Conservation (phyloP, 257 asterid genomes). For the Petunia secreta region DNA sequence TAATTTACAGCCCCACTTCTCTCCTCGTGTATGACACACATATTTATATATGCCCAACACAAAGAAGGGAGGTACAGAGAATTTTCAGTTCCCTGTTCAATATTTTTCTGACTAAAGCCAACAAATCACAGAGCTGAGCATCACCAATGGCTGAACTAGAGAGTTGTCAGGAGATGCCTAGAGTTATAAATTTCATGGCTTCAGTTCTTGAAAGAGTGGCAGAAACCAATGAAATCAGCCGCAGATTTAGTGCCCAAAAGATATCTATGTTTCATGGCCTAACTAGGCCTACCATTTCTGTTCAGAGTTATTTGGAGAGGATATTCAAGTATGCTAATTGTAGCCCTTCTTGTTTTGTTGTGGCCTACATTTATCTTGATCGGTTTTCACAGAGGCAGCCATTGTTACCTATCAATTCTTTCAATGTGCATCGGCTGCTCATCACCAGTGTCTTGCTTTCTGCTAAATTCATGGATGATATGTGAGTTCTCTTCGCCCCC, state of each 20-base stretch:
- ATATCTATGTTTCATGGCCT: conserved; percentile 60
- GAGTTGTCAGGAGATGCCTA: conserved; percentile 41
- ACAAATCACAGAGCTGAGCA: neutral
- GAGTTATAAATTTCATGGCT: conserved; percentile 45
- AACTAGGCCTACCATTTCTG: conserved; percentile 54
- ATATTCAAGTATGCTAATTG: conserved; percentile 77
- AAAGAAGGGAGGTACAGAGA: neutral
- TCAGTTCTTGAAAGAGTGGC: conserved; percentile 51
- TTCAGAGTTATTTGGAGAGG: conserved; percentile 61
- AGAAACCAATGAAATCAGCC: conserved; percentile 44
- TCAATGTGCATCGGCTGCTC: conserved; percentile 74
- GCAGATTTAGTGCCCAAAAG: conserved; percentile 27
- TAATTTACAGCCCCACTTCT: conserved; percentile 9
- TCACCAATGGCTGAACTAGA: conserved; percentile 53
- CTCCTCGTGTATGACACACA: neutral
- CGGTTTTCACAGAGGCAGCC: conserved; percentile 66
- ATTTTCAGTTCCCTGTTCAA: neutral
- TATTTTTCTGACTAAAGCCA: neutral
- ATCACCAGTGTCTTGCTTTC: conserved; percentile 68
- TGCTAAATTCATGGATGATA: conserved; percentile 82
- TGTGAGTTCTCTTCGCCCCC: conserved; percentile 46
- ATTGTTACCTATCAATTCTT: conserved; percentile 53
- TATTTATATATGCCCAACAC: neutral
- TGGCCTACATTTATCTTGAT: conserved; percentile 73
- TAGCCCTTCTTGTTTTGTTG: conserved; percentile 63